Evolutionary conservation across 306 rosid species (phyloP), one percentile per base, ranked within the genome.

Genomic region (Corylus avellana): DNA sequence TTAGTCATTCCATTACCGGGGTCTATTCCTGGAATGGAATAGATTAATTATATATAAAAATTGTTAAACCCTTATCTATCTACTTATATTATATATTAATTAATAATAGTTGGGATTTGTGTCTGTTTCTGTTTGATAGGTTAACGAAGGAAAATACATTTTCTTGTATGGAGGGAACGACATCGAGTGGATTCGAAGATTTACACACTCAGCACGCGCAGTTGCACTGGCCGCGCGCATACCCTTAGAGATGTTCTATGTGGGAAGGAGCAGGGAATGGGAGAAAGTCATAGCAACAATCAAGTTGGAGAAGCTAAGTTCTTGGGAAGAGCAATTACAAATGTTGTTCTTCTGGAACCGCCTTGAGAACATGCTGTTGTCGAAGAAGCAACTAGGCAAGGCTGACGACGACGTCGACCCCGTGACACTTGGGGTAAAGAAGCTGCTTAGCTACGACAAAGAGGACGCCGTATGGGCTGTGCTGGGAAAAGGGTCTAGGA

Each of bases 151-250:
- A 17, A 88, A 80, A 14, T 87, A 77, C 86, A 78, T 90, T 17
- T 86, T 88, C 84, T 32, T 90, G 71, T 88, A 75, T 2, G 94
- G 94, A 54, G 88, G 94, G 2, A 89, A 83, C 12, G 94, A 90
- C 53, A 72, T 77, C 0, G 87, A 77, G 3, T 90, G 94, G 94
- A 69, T 83, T 29, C 55, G 73, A 27, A 88, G 77, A 61, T 90
- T 90, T 29, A 89, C 88, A 77, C 84, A 32, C 76, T 76, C 79
- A 73, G 92, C 92, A 0, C 81, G 83, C 2, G 81, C 37, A 22
- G 85, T 90, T 1, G 81, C 88, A 27, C 54, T 10, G 22, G 85
- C 81, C 3, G 76, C 89, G 7, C 61, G 49, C 12, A 78, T 89
- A 69, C 83, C 88, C 7, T 16, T 90, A 32, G 91, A 88, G 81